These are phyloP conservation scores for Alternaria brassicae DNA, from an alignment of 2,329 filamentous ascomycete species.

Conservation along the genomic window DNA sequence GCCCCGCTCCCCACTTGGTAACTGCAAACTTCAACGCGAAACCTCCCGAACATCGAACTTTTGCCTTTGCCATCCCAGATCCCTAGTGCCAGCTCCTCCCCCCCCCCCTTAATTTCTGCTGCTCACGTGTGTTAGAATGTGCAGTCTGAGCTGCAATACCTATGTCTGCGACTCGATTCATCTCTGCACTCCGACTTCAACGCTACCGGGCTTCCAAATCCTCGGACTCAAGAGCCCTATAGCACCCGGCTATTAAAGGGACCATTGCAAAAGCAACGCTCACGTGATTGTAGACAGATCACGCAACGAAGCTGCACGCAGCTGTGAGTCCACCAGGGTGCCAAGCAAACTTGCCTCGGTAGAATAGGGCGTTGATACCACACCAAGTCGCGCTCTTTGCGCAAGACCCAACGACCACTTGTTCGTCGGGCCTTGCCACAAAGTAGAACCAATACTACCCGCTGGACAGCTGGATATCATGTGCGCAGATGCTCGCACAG, in stretches of 20 bases:
- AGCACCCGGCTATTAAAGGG: not conserved
- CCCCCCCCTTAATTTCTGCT: not conserved
- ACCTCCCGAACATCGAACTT: conserved; percentile 1
- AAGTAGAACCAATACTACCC: not conserved
- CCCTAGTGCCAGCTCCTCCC: not conserved
- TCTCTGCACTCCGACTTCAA: not conserved
- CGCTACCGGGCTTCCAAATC: not conserved
- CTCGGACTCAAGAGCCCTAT: not conserved
- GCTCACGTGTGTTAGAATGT: not conserved
- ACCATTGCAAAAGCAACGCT: not conserved
- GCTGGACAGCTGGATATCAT: not conserved
- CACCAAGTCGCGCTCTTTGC: not conserved
- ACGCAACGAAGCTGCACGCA: not conserved
- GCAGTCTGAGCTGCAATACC: not conserved
- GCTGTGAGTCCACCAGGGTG: not conserved
- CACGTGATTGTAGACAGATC: not conserved
- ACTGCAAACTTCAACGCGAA: conserved; percentile 3
- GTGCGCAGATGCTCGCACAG: not conserved
- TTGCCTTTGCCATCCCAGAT: conserved; percentile 5
- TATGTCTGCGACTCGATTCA: not conserved
- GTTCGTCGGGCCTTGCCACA: not conserved
- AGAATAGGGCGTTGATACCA: not conserved
- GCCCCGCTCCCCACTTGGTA: conserved; percentile 11
- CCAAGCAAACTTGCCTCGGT: not conserved
- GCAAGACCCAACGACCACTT: not conserved